phyloP scores from a whole-genome alignment of 2,329 filamentous ascomycete species.

The Pestalotiopsis sp. region DNA sequence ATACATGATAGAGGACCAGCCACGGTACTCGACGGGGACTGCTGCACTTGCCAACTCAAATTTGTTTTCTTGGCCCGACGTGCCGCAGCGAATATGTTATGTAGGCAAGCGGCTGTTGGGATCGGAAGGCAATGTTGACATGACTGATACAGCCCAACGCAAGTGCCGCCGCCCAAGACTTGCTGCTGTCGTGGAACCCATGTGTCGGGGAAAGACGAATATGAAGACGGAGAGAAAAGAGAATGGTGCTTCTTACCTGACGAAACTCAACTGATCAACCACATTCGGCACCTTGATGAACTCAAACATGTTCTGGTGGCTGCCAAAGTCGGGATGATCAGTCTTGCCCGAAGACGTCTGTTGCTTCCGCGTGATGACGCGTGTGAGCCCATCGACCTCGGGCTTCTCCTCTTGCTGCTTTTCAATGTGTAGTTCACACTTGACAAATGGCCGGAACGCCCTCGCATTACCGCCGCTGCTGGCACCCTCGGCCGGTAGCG shows the following conservation, averaged over 20 bases:
- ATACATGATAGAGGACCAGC: constrained; percentile 11
- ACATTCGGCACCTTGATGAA: constrained; percentile 61
- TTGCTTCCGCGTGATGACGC: constrained; percentile 58
- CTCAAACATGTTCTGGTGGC: constrained; percentile 49
- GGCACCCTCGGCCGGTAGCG: constrained; percentile 53
- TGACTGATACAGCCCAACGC: neutral
- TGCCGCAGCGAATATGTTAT: constrained; percentile 18
- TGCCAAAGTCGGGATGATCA: constrained; percentile 64
- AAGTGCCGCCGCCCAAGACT: neutral
- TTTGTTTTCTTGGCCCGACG: constrained; percentile 17
- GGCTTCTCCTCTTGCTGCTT: constrained; percentile 42
- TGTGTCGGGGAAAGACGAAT: too few relatives aligned
- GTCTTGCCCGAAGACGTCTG: constrained; percentile 57
- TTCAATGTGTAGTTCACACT: constrained; percentile 80
- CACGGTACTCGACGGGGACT: constrained; percentile 23
- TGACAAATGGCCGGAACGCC: constrained; percentile 71
- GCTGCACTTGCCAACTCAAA: constrained; percentile 26
- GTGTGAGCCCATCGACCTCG: constrained; percentile 39
- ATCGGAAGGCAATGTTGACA: neutral
- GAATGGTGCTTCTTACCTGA: constrained; percentile 56
- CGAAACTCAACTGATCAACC: constrained; percentile 69
- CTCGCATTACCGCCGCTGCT: constrained; percentile 48
- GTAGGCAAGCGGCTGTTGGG: constrained; percentile 11
- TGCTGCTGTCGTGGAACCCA: neutral
- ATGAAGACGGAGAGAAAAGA: constrained; percentile 5